Evolutionary conservation across 1,284 basidiomycete species (phyloP), one percentile per base, ranked within the genome.

Genomic region (Phlebopus sp.): DNA sequence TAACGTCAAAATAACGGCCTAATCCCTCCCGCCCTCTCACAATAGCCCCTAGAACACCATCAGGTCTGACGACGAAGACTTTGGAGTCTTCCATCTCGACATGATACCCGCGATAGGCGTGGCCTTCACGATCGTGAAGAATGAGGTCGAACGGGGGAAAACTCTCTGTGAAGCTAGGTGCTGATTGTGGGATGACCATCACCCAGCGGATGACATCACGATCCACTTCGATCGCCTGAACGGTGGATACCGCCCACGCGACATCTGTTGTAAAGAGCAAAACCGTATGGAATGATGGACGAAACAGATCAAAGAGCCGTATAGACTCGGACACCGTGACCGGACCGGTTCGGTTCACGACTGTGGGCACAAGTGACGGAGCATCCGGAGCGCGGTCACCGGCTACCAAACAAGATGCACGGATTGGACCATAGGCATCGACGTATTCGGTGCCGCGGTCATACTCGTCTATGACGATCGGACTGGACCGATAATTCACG

Each of bases 41-140:
- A 3, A 71, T 54, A 0, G 63, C 72, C 11, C 72, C 72, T 5
- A 68, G 53, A 1, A 67, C 61, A 3, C 68, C 69, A 48, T 74
- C 72, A 0, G 73, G 72, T 7, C 72, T 58, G 3, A 73, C 61
- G 5, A 65, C 54, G 1, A 59, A 57, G 6, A 59, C 46, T 30
- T 42, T 55, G 6, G 9, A 50, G 31, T 54, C 50, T n/a, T 53
- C 58, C 4, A 43, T 36, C 18, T 18, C 46, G 2, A 39, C 47
- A 29, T 63, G 18, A 39, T 64, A 62, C 5, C 35, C 62, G 3
- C 40, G 39, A 25, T 62, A 57, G 13, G 55, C 59, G 14, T 66
- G 49, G 11, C 53, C 52, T n/a, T n/a, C 42, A 0, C 10, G 4
- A 25, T 63, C 60, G 2, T 60, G 17, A 11, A 59, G 27, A 25